Percentiles rank a stretch among this genome's conserved stretches.
Evolutionary conservation across 2,329 filamentous ascomycete species (phyloP).

Genomic region (Trichophyton benhamiae): DNA sequence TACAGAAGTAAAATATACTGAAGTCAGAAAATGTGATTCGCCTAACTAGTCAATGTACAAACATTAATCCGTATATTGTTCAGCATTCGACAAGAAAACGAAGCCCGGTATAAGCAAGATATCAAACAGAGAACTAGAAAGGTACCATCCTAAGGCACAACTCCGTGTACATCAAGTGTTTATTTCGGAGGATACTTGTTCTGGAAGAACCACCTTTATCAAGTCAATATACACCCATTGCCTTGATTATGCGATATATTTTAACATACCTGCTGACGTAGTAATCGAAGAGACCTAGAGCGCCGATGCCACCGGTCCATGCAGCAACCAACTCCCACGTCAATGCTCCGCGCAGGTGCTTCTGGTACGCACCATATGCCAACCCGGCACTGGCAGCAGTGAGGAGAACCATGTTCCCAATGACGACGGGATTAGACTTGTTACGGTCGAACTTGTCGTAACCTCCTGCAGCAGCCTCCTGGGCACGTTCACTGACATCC

Average conservation of each 20-base stretch:
- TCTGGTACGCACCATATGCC: slow-evolving; percentile 37
- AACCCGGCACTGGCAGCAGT: slow-evolving; percentile 31
- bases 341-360: slow-evolving; percentile 34
- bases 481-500: slow-evolving; percentile 19
- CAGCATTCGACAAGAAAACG: background rate
- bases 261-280: slow-evolving; percentile 39
- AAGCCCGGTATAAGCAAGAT: background rate
- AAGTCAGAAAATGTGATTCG: background rate
- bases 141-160: background rate
- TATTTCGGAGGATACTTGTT: slow-evolving; percentile 35
- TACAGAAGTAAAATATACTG: too few relatives aligned
- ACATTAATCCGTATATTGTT: background rate
- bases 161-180: background rate
- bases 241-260: background rate
- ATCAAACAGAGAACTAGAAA: background rate
- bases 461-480: slow-evolving; percentile 20
- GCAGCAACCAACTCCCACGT: slow-evolving; percentile 35
- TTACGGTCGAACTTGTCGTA: slow-evolving; percentile 27
- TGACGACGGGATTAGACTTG: slow-evolving; percentile 35
- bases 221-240: background rate
- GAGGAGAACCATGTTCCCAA: slow-evolving; percentile 35
- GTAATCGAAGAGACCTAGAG: slow-evolving; percentile 36
- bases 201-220: slow-evolving; percentile 37
- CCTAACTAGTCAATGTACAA: background rate
- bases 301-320: slow-evolving; percentile 33